phyloP scores from a whole-genome alignment of 768 basidiomycete genomes.

The Rhizopogon vinicolor region DNA sequence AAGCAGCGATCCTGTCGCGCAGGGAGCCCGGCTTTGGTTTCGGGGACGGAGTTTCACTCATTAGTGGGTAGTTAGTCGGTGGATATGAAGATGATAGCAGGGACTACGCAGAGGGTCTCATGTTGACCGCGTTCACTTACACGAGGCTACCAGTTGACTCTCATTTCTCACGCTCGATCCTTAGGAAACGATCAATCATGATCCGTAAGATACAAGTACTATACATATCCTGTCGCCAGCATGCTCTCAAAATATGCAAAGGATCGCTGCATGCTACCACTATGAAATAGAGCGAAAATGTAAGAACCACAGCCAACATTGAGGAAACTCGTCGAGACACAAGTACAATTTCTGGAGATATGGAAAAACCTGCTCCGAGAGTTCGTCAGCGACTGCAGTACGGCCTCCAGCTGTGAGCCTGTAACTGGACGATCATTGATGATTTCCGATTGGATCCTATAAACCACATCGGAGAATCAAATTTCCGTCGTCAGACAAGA shows the following conservation, averaged over 20 bases:
- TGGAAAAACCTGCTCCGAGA: too few relatives aligned
- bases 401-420: too few relatives aligned
- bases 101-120: background rate
- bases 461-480: too few relatives aligned
- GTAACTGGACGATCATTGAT: too few relatives aligned
- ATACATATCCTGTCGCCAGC: too few relatives aligned
- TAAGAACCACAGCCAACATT: too few relatives aligned
- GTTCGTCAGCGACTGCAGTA: too few relatives aligned
- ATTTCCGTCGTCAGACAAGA: too few relatives aligned
- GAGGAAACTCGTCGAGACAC: too few relatives aligned
- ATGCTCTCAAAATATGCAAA: too few relatives aligned
- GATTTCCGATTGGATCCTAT: too few relatives aligned
- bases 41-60: slow-evolving; percentile 57
- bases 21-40: slow-evolving; percentile 73
- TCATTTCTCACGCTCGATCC: background rate
- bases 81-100: slow-evolving; percentile 4
- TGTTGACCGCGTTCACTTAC: background rate
- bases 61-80: slow-evolving; percentile 16
- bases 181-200: background rate
- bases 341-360: too few relatives aligned
- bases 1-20: slow-evolving; percentile 85
- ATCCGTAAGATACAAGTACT: background rate
- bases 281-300: background rate
- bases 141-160: background rate
- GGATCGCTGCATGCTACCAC: background rate